These are phyloP conservation scores for Echinosophora koreensis DNA, from an alignment of 306 rosid genomes.

Conservation along the genomic window DNA sequence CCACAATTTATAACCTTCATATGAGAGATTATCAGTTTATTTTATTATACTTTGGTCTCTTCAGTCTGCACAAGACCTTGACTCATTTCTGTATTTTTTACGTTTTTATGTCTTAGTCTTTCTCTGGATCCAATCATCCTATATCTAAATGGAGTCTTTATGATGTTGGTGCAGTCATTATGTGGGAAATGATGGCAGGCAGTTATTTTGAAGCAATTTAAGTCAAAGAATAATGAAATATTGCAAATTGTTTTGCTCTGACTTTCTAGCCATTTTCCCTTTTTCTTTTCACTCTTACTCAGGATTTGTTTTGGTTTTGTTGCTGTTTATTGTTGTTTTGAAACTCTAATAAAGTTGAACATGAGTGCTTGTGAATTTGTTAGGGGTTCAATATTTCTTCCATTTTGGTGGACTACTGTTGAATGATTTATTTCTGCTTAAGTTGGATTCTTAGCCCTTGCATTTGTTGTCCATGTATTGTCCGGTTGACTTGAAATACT, in stretches of 20 bases:
- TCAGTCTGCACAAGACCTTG: neutral
- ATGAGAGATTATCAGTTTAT: neutral
- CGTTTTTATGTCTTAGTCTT: neutral
- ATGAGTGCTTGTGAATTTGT: neutral
- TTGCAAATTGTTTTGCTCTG: neutral
- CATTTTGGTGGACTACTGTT: conserved; percentile 31
- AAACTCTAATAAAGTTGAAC: conserved; percentile 1
- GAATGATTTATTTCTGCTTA: conserved; percentile 12
- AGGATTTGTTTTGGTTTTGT: neutral
- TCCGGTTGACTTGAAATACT: conserved; percentile 17
- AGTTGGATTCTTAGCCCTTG: conserved; percentile 5
- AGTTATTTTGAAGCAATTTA: conserved; percentile 15
- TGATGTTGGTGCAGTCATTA: neutral
- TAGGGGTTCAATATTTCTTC: conserved; percentile 22
- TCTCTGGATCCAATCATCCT: neutral
- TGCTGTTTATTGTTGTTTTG: neutral
- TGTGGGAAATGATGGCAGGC: neutral
- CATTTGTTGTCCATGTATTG: conserved; percentile 15
- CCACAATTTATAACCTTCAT: neutral
- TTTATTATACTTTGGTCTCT: neutral
- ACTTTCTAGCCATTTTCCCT: conserved; percentile 7
- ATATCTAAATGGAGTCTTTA: neutral
- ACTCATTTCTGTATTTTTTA: neutral
- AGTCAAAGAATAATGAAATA: neutral
- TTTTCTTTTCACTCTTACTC: neutral